Conservation (phyloP, 1,139 yeast genomes). For the Entelexis paramagnoliae region DNA sequence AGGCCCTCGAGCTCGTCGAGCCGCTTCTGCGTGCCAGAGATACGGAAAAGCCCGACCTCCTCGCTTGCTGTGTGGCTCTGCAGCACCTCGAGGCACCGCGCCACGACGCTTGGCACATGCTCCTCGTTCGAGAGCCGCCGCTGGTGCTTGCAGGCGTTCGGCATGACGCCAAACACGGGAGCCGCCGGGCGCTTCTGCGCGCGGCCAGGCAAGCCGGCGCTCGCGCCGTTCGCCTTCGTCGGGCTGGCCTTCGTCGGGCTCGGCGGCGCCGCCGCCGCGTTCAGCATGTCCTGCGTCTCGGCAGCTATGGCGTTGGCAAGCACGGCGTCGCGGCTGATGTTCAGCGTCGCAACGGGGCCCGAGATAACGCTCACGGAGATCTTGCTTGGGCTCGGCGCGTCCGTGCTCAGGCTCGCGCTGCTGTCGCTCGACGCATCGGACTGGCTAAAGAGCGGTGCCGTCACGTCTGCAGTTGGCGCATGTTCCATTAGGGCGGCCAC, state of each 20-base stretch:
- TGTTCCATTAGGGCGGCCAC: no score
- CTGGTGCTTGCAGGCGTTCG: slow-evolving; percentile 2
- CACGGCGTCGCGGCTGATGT: not conserved
- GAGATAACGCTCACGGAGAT: not conserved
- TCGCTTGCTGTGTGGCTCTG: slow-evolving; percentile 58
- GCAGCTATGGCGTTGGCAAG: not conserved
- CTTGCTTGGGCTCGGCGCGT: not conserved
- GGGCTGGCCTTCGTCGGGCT: not conserved
- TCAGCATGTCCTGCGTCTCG: not conserved
- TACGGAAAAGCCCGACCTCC: slow-evolving; percentile 84
- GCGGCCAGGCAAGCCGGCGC: no score
- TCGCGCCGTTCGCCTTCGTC: no score
- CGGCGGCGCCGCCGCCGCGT: no score
- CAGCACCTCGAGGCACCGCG: slow-evolving; percentile 63
- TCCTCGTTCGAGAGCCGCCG: slow-evolving; percentile 29
- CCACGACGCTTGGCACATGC: slow-evolving; percentile 65
- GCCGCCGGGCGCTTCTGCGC: not conserved
- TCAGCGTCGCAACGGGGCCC: not conserved
- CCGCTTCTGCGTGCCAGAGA: slow-evolving; percentile 79
- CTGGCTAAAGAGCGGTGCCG: no score
- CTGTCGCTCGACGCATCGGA: no score
- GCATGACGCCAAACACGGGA: slow-evolving; percentile 15
- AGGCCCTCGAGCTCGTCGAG: slow-evolving; percentile 62
- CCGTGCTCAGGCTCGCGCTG: no score
- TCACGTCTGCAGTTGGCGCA: not conserved